phyloP scores from a whole-genome alignment of 2,329 filamentous ascomycete genomes.

The Exophiala phaeomuriformis region DNA sequence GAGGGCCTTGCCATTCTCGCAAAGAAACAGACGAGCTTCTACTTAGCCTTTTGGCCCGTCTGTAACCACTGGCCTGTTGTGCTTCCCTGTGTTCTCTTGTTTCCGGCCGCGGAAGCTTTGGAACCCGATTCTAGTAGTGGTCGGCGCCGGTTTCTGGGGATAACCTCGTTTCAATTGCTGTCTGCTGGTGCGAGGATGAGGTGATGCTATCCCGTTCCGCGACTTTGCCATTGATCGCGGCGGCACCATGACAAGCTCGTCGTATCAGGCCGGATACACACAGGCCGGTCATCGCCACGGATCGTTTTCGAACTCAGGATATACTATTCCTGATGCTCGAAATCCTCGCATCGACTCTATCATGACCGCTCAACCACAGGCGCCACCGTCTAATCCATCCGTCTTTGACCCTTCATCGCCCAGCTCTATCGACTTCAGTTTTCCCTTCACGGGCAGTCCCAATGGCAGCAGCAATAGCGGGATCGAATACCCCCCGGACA shows the following conservation, averaged over 20 bases:
- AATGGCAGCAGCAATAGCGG: slow-evolving; percentile 24
- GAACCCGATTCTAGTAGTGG: not conserved
- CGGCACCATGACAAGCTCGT: slow-evolving; percentile 19
- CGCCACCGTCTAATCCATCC: slow-evolving; percentile 9
- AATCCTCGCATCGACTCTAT: slow-evolving; percentile 21
- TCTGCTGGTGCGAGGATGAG: slow-evolving; percentile 4
- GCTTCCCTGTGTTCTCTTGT: too few relatives aligned
- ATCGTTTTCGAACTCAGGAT: slow-evolving; percentile 11
- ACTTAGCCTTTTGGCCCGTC: too few relatives aligned
- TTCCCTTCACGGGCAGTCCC: slow-evolving; percentile 22
- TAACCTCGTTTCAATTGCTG: not conserved
- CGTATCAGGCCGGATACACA: slow-evolving; percentile 7
- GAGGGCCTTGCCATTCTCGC: too few relatives aligned
- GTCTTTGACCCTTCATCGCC: slow-evolving; percentile 22
- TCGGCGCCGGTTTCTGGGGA: slow-evolving; percentile 1
- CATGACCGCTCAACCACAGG: slow-evolving; percentile 15
- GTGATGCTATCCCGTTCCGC: slow-evolving; percentile 10
- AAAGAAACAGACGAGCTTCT: too few relatives aligned
- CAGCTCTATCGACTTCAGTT: slow-evolving; percentile 20
- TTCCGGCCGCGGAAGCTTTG: too few relatives aligned
- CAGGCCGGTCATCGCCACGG: slow-evolving; percentile 7
- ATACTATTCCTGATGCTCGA: slow-evolving; percentile 13
- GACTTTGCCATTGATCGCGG: not conserved
- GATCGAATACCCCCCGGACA: slow-evolving; percentile 23
- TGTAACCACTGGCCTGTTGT: too few relatives aligned